A percentile compares a stretch with the other conserved stretches of the same genome.
Conservation (phyloP, 2,329 filamentous ascomycete genomes). For the Claviceps maximensis region DNA sequence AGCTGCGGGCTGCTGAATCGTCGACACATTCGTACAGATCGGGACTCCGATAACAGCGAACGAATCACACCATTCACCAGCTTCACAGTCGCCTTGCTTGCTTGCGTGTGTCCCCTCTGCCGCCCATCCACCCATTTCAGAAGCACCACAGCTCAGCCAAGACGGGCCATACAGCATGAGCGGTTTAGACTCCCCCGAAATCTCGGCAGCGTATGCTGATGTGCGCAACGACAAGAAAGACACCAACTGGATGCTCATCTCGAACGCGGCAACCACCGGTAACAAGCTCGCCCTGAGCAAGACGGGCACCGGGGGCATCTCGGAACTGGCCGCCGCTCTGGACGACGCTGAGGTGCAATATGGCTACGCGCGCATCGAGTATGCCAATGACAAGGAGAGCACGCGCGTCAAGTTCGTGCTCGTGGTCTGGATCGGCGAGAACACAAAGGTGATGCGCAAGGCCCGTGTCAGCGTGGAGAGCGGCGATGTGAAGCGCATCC, state of each 20-base stretch:
- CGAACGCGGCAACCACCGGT: constrained; percentile 41
- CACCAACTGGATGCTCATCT: constrained; percentile 55
- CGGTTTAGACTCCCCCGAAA: constrained; percentile 42
- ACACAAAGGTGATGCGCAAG: constrained; percentile 55
- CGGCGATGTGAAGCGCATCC: constrained; percentile 48
- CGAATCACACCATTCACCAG: neutral
- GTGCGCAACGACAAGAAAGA: constrained; percentile 53
- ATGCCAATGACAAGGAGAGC: constrained; percentile 59
- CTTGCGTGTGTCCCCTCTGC: neutral
- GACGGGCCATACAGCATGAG: constrained; percentile 29
- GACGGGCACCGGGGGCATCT: constrained; percentile 47
- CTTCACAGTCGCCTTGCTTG: neutral
- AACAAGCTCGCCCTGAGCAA: constrained; percentile 41
- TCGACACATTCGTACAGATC: too few relatives aligned
- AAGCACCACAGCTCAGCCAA: neutral
- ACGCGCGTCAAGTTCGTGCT: constrained; percentile 56
- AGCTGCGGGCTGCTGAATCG: neutral
- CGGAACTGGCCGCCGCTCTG: constrained; percentile 41
- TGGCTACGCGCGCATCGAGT: constrained; percentile 52
- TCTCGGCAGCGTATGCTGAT: constrained; percentile 50
- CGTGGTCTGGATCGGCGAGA: constrained; percentile 54
- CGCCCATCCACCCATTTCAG: neutral
- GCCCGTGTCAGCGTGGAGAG: constrained; percentile 55
- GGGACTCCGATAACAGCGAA: neutral
- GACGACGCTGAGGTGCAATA: constrained; percentile 51